Percentiles rank a stretch among this genome's conserved stretches.
Evolutionary conservation across 345 rosid species (phyloP).

Genomic region (Ceriops tagal): DNA sequence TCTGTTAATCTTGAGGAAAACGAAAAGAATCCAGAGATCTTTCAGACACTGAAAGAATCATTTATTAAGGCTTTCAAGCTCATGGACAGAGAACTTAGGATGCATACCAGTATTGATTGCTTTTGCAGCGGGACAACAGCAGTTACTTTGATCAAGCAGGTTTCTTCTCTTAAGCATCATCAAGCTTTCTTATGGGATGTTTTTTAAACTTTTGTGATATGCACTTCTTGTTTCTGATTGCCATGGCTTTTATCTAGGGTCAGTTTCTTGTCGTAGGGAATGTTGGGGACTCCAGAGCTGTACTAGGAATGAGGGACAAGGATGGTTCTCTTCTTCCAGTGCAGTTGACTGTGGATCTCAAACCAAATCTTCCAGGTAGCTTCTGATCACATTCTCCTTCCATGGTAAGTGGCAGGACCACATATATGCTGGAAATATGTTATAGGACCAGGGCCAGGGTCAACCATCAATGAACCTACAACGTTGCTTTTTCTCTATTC

Average conservation of each 20-base stretch:
- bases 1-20: constrained; percentile 46
- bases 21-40: constrained; percentile 51
- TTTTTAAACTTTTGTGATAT: constrained; percentile 12
- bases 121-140: constrained; percentile 99
- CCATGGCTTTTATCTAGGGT: constrained; percentile 48
- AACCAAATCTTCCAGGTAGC: constrained; percentile 95
- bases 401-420: neutral
- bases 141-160: constrained; percentile 93
- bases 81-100: constrained; percentile 90
- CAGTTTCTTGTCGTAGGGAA: constrained; percentile 72
- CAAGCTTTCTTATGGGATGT: constrained; percentile 1
- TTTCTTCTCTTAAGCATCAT: constrained; percentile 16
- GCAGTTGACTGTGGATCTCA: constrained; percentile 96
- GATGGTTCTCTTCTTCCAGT: constrained; percentile 70
- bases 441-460: neutral
- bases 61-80: constrained; percentile 88
- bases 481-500: too few species aligned
- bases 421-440: neutral
- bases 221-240: constrained; percentile 7
- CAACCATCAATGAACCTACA: neutral
- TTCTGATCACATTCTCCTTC: neutral
- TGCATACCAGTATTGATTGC: constrained; percentile 72
- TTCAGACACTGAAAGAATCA: constrained; percentile 63
- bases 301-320: constrained; percentile 68
- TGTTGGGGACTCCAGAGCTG: constrained; percentile 96